These are phyloP conservation scores for Acanthamoeba divionensis DNA, from an alignment of 208 protist genomes.

Conservation along the genomic window DNA sequence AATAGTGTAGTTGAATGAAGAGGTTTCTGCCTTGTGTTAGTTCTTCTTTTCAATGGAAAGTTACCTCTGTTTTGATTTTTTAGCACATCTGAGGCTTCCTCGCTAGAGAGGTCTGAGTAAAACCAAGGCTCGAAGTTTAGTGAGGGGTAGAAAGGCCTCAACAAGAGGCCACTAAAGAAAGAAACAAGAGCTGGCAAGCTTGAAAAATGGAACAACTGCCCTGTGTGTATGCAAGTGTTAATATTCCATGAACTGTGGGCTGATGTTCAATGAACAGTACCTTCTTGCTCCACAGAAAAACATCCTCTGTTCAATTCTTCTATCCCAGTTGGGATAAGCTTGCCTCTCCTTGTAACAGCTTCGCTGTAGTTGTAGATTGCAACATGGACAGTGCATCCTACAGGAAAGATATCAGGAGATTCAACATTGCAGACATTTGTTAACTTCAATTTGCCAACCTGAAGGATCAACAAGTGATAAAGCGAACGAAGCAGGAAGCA, in stretches of 20 bases:
- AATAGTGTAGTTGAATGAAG: no score
- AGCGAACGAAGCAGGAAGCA: slow-evolving; percentile 19
- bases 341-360: not conserved
- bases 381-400: not conserved
- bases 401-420: not conserved
- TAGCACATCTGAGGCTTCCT: not conserved
- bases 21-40: no score
- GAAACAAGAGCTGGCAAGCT: not conserved
- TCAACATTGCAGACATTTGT: not conserved
- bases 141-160: not conserved
- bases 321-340: not conserved
- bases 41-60: no score
- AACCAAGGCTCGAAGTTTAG: slow-evolving; percentile 33
- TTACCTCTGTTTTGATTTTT: not conserved
- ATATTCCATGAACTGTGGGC: no score
- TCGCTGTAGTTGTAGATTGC: slow-evolving; percentile 20
- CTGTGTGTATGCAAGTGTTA: no score
- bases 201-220: slow-evolving; percentile 24
- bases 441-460: not conserved
- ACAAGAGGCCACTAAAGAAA: not conserved
- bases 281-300: slow-evolving; percentile 34
- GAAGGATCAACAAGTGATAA: not conserved
- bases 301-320: not conserved
- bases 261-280: no score
- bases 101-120: slow-evolving; percentile 23